Base-by-base conservation (phyloP, 768 basidiomycete species). In the Dentipellis fragilis region DNA sequence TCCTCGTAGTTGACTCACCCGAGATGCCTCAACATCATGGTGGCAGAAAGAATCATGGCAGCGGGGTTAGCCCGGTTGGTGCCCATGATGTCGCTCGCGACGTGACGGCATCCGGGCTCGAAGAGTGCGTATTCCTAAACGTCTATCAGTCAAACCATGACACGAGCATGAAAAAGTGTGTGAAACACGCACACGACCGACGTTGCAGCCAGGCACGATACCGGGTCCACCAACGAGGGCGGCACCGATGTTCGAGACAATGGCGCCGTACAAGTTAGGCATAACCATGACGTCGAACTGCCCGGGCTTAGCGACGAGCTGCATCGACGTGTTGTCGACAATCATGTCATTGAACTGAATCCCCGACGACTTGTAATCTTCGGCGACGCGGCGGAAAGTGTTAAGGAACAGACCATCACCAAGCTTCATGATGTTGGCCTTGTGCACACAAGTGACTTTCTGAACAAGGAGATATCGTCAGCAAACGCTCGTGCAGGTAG, bases 231-330 rank as follows among this genome's bases (percentile, higher is more conserved):
- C 96, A 40, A 99, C 95, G 19, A 99, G 87, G 19, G 95, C 96
- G 58, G 96, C 93, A 64, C 96, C 95, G 59, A 99, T 97, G 78
- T 99, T 97, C 62, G 91, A 93, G 57, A 94, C 87, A 65, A 98
- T 98, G 62, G 92, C 94, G 57, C 95, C 95, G 72, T 98, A 98
- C 70, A 89, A 69, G 72, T 95, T 93, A 55, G 92, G 93, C 91
- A 95, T 96, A 67, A 98, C 96, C 94, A 99, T 96, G 58, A 98
- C 95, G 66, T 99, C 96, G 66, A 99, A 99, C 69, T 99, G 96
- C 61, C 79, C 78, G 34, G 96, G 96, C 64, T 85, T 89, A 35
- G 94, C 90, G 58, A 99, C 96, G 62, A 99, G 85, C 73, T 99
- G 96, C 96, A 99, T 99, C 49, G 95, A 93, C 88, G 94, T 95